Percentiles rank a stretch among this genome's conserved stretches.
Conservation (phyloP, 2,329 filamentous ascomycete genomes). For the Colletotrichum karsti region DNA sequence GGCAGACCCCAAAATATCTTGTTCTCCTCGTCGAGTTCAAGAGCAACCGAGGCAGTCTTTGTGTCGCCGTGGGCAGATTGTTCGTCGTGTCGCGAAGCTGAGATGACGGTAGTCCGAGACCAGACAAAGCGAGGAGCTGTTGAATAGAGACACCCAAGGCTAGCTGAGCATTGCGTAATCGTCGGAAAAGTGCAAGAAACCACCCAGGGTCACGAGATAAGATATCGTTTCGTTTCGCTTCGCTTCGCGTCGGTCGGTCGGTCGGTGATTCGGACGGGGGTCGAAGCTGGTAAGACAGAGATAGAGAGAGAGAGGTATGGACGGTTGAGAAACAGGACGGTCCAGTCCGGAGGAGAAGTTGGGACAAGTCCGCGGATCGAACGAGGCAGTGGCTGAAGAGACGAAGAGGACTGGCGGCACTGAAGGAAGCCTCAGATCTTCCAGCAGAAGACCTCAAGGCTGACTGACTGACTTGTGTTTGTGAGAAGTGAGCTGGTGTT, state of each 20-base stretch:
- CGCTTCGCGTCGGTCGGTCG: constrained; percentile 1
- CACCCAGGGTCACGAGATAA: not conserved
- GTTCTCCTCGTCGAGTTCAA: not conserved
- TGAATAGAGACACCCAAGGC: not conserved
- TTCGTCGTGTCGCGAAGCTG: constrained; percentile 3
- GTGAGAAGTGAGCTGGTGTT: not conserved
- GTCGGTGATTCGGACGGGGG: constrained; percentile 5
- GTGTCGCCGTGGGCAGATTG: not conserved
- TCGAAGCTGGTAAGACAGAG: constrained; percentile 12
- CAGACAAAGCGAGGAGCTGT: constrained; percentile 6
- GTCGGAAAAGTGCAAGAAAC: not conserved
- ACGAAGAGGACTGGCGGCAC: too few relatives aligned
- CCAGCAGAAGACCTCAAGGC: not conserved
- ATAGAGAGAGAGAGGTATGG: not conserved
- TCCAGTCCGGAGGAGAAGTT: not conserved
- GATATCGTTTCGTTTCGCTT: constrained; percentile 2
- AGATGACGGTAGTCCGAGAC: constrained; percentile 5
- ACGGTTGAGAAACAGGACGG: not conserved
- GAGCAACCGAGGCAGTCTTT: not conserved
- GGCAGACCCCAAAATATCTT: not conserved
- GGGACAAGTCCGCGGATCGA: not conserved
- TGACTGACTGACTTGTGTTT: not conserved
- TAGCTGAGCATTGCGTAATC: constrained; percentile 25
- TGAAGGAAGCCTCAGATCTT: not conserved
- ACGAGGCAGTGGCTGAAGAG: not conserved